Percentiles rank a stretch among this genome's conserved stretches.
Conservation (phyloP, 345 rosid genomes). For the Linum usitatissimum region DNA sequence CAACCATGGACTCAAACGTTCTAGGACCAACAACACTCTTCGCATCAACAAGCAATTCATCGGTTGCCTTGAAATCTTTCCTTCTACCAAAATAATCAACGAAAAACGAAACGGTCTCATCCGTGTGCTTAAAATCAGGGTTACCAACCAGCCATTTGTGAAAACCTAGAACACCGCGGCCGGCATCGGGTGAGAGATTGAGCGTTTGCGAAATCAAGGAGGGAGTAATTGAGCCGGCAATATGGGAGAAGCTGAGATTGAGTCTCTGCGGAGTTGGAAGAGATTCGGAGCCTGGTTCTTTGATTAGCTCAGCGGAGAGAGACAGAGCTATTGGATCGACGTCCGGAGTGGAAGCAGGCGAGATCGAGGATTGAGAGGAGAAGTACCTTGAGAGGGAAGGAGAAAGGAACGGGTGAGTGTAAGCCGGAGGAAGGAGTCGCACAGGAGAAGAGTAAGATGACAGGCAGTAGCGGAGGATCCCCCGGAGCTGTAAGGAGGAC, state of each 20-base stretch:
- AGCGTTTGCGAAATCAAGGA: slow-evolving; percentile 48
- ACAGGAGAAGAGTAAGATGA: too few species aligned
- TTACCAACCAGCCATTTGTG: slow-evolving; percentile 50
- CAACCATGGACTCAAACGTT: slow-evolving; percentile 43
- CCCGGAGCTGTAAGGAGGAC: too few species aligned
- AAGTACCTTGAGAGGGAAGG: slow-evolving; percentile 21
- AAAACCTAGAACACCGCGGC: slow-evolving; percentile 63
- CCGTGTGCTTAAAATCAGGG: slow-evolving; percentile 42
- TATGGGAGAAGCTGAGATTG: slow-evolving; percentile 66
- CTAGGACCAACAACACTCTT: slow-evolving; percentile 43
- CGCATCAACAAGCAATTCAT: slow-evolving; percentile 43
- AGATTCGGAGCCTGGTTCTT: slow-evolving; percentile 33
- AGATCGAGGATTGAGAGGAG: slow-evolving; percentile 18
- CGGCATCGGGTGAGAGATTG: slow-evolving; percentile 63
- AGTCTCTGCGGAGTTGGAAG: slow-evolving; percentile 46
- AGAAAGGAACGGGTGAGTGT: too few species aligned
- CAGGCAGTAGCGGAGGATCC: too few species aligned
- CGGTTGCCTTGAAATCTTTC: slow-evolving; percentile 77
- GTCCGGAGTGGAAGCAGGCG: slow-evolving; percentile 8
- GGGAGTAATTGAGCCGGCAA: slow-evolving; percentile 38
- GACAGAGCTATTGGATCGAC: slow-evolving; percentile 43
- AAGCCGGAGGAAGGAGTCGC: too few species aligned
- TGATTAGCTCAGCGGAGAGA: slow-evolving; percentile 57
- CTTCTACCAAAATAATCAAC: slow-evolving; percentile 81
- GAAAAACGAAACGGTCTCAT: slow-evolving; percentile 66